Evolutionary conservation across 805 yeast genomes (phyloP).

Genomic region (Ogataea nitratoaversa): DNA sequence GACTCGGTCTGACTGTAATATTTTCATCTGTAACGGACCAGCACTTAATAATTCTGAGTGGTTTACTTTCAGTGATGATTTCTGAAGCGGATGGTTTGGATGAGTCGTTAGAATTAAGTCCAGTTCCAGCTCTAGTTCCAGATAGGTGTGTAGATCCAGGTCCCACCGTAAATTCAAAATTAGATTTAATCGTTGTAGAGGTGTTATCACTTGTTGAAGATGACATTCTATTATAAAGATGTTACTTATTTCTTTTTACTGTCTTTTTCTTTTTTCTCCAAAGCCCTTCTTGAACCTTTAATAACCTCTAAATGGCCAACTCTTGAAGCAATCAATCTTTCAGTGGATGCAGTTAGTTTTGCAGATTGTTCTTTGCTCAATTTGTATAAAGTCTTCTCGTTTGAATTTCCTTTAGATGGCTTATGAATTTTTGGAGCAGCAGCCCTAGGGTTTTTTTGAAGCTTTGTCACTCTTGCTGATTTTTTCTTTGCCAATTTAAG

Average conservation of each 20-base stretch:
- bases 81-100: no score
- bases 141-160: no score
- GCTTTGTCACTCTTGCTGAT: conserved; percentile 56
- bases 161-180: no score
- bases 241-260: conserved; percentile 17
- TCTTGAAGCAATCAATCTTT: conserved; percentile 77
- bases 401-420: conserved; percentile 55
- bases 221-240: no score
- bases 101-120: no score
- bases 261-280: conserved; percentile 58
- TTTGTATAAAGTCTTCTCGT: conserved; percentile 43
- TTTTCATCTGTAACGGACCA: conserved; percentile 23
- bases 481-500: conserved; percentile 48
- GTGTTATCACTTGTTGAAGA: no score
- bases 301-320: conserved; percentile 92
- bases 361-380: conserved; percentile 55
- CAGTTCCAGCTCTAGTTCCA: no score
- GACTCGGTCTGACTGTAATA: conserved; percentile 17
- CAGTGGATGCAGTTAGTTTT: conserved; percentile 61
- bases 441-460: conserved; percentile 57
- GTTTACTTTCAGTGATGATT: no score
- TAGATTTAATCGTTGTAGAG: no score
- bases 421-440: conserved; percentile 74
- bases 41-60: conserved; percentile 2
- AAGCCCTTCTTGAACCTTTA: conserved; percentile 83